Percentiles rank a stretch among this genome's conserved stretches.
phyloP scores from a whole-genome alignment of 495 filamentous ascomycete species.

The Bryoglossum gracile region DNA sequence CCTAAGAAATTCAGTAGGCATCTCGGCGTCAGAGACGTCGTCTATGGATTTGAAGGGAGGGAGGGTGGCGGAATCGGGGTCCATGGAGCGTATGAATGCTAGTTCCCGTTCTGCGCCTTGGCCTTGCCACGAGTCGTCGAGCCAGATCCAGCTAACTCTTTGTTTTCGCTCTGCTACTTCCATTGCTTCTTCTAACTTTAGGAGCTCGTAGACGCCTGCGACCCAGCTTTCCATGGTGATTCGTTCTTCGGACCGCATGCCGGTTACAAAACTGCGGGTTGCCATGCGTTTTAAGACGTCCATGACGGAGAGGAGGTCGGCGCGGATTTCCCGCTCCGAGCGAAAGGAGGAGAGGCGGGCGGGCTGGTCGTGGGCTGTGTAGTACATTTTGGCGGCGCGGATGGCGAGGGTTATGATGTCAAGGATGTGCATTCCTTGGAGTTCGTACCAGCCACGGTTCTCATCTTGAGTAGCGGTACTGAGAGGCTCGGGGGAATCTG shows the following conservation, averaged over 20 bases:
- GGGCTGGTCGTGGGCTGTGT: constrained; percentile 77
- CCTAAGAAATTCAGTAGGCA: constrained; percentile 71
- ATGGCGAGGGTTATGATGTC: constrained; percentile 92
- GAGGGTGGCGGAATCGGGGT: constrained; percentile 40
- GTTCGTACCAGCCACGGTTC: constrained; percentile 64
- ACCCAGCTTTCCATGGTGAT: constrained; percentile 71
- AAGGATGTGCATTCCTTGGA: constrained; percentile 84
- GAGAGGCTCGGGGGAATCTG: constrained; percentile 11
- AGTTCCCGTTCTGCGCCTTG: constrained; percentile 69
- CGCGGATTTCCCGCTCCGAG: constrained; percentile 69
- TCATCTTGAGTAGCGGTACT: constrained; percentile 26
- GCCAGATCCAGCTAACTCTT: constrained; percentile 71
- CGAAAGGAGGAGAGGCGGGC: constrained; percentile 78
- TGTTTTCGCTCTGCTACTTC: constrained; percentile 68
- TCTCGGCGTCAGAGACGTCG: constrained; percentile 26
- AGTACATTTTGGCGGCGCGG: constrained; percentile 89
- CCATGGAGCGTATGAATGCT: constrained; percentile 65
- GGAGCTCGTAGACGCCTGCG: constrained; percentile 60
- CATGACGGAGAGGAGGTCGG: constrained; percentile 74
- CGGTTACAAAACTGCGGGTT: constrained; percentile 76
- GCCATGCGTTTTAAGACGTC: constrained; percentile 90
- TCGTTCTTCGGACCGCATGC: constrained; percentile 67
- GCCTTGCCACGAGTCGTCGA: constrained; percentile 67
- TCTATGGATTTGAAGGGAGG: constrained; percentile 65
- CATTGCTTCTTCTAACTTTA: constrained; percentile 64